Percentiles rank a stretch among this genome's conserved stretches.
These are phyloP conservation scores for Aureobasidium sp. DNA, from an alignment of 2,329 filamentous ascomycete genomes.

Conservation along the genomic window DNA sequence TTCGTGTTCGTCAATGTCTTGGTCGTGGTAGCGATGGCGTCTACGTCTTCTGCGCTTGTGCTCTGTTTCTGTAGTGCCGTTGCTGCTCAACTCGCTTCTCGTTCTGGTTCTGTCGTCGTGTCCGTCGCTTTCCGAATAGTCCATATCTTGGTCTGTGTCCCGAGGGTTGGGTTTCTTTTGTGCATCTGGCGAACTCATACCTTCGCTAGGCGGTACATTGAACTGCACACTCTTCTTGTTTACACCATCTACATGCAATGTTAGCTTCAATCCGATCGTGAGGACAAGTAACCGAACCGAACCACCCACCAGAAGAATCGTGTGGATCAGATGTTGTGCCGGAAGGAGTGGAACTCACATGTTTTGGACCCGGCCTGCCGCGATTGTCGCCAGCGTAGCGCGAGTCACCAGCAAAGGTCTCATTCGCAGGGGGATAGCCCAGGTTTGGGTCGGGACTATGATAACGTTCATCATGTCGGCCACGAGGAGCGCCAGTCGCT, in stretches of 20 bases:
- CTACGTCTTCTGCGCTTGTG: constrained; percentile 11
- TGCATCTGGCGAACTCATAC: constrained; percentile 9
- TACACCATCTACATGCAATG: constrained; percentile 13
- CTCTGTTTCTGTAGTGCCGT: constrained; percentile 10
- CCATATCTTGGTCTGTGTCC: background rate
- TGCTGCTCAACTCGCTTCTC: constrained; percentile 12
- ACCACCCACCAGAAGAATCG: constrained; percentile 18
- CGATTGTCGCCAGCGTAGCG: constrained; percentile 28
- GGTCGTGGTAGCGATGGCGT: constrained; percentile 11
- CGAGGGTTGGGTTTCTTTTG: background rate
- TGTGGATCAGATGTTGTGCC: constrained; percentile 32
- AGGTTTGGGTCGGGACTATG: constrained; percentile 23
- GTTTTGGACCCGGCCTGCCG: constrained; percentile 32
- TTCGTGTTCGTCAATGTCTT: background rate
- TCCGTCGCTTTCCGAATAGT: constrained; percentile 3
- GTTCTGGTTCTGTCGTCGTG: constrained; percentile 9
- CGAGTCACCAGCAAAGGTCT: constrained; percentile 27
- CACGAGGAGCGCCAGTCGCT: constrained; percentile 21
- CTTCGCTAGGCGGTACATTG: constrained; percentile 8
- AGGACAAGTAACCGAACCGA: background rate
- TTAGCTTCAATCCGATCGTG: background rate
- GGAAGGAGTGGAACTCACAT: constrained; percentile 43
- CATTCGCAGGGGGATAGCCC: constrained; percentile 25
- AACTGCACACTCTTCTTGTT: constrained; percentile 14
- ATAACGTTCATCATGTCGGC: constrained; percentile 25